Base-by-base conservation (phyloP, 352 stramenopile species). In the Phytophthora europaea region DNA sequence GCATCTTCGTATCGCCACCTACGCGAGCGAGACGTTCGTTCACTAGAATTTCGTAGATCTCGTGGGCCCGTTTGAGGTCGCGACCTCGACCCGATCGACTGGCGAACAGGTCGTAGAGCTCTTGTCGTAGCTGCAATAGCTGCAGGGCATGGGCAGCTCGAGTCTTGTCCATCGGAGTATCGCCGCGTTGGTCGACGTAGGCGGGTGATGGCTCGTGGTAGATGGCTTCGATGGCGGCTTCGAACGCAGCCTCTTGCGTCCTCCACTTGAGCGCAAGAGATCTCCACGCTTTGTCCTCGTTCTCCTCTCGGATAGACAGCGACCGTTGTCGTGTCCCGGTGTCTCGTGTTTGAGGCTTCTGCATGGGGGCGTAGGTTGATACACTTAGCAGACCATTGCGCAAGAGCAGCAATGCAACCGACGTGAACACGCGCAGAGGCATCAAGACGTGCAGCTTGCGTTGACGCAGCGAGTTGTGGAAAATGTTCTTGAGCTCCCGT, bases 391-490 rank as follows among this genome's bases (percentile, higher is more conserved):
- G 61, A 3, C 80, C 75, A 64, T 89, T 92, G 36, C 80, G 82
- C 40, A 94, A 61, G 20, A 94, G 67, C 56, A 90, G 61, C 51
- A 94, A 65, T 63, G 89, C 79, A 4, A 92, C 82, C 0, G 86
- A 92, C 16, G 79, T 81, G 51, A 94, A 94, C 43, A 91, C 83
- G 1, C 83, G 85, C 64, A 80, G 36, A 9, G 87, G 83, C 87
- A 94, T 92, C 8, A 80, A 66, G 6, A 78, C 36, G 43, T 85
- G 76, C 18, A 92, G 54, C 9, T 80, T 62, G 5, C 87, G 82
- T 70, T 94, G 87, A 23, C 80, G 80, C 20, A 94, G 70, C 31
- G 83, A 80, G 45, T 94, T 92, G 67, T 88, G 73, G 58, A 92
- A 94, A 13, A 94, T 81, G 61, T 91, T 92, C 23, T 59, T 57